Evolutionary conservation across 352 stramenopile genomes (phyloP).

Genomic region (Stephanocyclus meneghinianus): DNA sequence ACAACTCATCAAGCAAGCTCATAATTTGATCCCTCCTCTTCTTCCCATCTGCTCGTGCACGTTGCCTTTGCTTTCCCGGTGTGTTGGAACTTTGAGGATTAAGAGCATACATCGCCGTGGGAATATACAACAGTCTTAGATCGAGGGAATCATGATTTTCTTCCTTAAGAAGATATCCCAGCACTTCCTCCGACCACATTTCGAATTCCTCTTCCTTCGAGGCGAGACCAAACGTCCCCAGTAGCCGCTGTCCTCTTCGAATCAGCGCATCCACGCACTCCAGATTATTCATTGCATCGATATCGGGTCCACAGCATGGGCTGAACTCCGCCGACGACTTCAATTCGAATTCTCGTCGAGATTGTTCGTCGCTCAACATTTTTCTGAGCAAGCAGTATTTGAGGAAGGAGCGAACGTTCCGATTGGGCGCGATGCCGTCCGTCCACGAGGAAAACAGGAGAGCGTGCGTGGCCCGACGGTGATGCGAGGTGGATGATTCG

Average conservation of each 20-base stretch:
- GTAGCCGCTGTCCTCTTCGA: slow-evolving; percentile 2
- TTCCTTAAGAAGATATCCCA: slow-evolving; percentile 9
- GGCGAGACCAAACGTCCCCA: not conserved
- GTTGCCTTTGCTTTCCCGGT: slow-evolving; percentile 77
- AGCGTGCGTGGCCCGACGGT: slow-evolving; percentile 23
- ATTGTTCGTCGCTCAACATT: slow-evolving; percentile 41
- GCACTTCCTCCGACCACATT: slow-evolving; percentile 23
- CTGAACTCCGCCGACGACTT: slow-evolving; percentile 58
- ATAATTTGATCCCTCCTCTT: slow-evolving; percentile 63
- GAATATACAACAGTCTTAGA: slow-evolving; percentile 73
- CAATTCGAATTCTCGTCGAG: slow-evolving; percentile 35
- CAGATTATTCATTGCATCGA: slow-evolving; percentile 49
- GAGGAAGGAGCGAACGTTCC: slow-evolving; percentile 52
- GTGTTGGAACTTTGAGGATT: slow-evolving; percentile 56
- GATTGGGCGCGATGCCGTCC: slow-evolving; percentile 57
- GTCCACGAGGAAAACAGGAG: slow-evolving; percentile 75
- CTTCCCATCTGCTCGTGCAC: slow-evolving; percentile 71
- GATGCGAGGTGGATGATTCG: not conserved
- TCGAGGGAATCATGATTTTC: slow-evolving; percentile 1
- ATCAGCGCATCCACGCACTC: slow-evolving; percentile 42
- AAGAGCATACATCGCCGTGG: slow-evolving; percentile 81
- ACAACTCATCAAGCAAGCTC: slow-evolving; percentile 39
- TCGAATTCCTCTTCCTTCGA: slow-evolving; percentile 1
- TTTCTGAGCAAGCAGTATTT: slow-evolving; percentile 52
- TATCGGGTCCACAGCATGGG: slow-evolving; percentile 69